These are phyloP conservation scores for Epichloe glyceriae DNA, from an alignment of 2,329 filamentous ascomycete species.

Conservation along the genomic window DNA sequence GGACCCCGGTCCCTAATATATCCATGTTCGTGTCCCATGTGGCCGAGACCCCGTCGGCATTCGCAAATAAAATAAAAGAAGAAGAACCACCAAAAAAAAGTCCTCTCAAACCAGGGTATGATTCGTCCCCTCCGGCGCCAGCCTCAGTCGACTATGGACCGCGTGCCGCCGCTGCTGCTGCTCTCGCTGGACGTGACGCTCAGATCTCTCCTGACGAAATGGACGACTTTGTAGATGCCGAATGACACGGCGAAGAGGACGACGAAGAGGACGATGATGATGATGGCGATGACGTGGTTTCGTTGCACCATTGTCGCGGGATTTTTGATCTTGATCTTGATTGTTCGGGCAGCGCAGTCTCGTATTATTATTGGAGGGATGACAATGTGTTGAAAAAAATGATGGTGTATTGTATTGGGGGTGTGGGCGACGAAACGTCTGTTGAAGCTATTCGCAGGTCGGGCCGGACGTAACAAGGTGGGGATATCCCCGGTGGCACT, in stretches of 20 bases:
- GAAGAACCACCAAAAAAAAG: too few relatives aligned
- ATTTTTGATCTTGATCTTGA: too few relatives aligned
- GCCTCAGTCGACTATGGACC: conserved; percentile 13
- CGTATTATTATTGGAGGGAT: too few relatives aligned
- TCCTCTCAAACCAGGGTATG: background rate
- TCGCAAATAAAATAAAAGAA: too few relatives aligned
- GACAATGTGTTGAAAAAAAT: background rate
- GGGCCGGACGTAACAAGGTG: too few relatives aligned
- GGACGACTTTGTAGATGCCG: conserved; percentile 50
- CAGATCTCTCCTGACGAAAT: conserved; percentile 32
- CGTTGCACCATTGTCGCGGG: conserved; percentile 29
- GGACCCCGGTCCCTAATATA: too few relatives aligned
- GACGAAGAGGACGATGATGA: conserved; percentile 54
- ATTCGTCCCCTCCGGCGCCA: background rate
- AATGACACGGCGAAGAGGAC: conserved; percentile 48
- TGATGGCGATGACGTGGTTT: conserved; percentile 57
- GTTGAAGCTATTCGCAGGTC: background rate
- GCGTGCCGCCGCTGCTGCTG: conserved; percentile 14
- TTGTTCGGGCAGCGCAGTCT: too few relatives aligned
- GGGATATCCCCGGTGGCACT: too few relatives aligned
- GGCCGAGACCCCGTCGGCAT: too few relatives aligned
- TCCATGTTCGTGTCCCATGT: too few relatives aligned
- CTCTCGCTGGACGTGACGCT: conserved; percentile 24
- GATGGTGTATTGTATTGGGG: background rate
- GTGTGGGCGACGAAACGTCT: too few relatives aligned